phyloP scores from a whole-genome alignment of 139 green algal species.

The Limnomonas spitsbergensis region DNA sequence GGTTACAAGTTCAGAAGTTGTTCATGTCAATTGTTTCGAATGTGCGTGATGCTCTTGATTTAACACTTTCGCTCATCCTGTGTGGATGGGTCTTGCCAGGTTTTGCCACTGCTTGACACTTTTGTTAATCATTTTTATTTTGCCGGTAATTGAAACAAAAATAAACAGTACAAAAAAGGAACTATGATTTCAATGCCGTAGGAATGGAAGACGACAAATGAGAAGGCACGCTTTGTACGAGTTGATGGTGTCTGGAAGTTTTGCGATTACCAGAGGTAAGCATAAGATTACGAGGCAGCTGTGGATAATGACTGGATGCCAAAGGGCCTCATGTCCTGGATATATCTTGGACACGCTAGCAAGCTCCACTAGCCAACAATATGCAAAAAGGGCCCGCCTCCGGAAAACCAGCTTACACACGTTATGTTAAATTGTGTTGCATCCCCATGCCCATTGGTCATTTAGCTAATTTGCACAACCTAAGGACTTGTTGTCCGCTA shows the following conservation, averaged over 20 bases:
- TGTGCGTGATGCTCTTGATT: background rate
- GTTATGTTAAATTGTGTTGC: too few species aligned
- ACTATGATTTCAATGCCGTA: background rate
- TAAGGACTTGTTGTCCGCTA: background rate
- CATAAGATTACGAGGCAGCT: background rate
- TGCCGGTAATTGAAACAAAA: background rate
- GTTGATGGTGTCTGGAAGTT: background rate
- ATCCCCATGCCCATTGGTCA: background rate
- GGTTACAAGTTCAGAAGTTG: background rate
- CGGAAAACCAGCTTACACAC: too few species aligned
- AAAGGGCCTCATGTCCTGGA: background rate
- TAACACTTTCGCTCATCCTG: background rate
- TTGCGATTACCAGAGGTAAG: constrained; percentile 4
- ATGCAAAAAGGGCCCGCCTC: background rate
- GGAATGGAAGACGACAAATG: constrained; percentile 11
- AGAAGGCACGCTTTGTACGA: background rate
- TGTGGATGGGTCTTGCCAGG: background rate
- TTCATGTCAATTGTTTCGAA: background rate
- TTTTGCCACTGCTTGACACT: background rate
- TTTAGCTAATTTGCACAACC: background rate
- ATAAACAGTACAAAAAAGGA: background rate
- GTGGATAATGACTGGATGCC: background rate
- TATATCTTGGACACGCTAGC: too few species aligned
- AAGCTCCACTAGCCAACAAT: background rate
- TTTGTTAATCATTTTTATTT: background rate